phyloP scores from a whole-genome alignment of 768 basidiomycete species.

The Rhizopogon vinicolor region DNA sequence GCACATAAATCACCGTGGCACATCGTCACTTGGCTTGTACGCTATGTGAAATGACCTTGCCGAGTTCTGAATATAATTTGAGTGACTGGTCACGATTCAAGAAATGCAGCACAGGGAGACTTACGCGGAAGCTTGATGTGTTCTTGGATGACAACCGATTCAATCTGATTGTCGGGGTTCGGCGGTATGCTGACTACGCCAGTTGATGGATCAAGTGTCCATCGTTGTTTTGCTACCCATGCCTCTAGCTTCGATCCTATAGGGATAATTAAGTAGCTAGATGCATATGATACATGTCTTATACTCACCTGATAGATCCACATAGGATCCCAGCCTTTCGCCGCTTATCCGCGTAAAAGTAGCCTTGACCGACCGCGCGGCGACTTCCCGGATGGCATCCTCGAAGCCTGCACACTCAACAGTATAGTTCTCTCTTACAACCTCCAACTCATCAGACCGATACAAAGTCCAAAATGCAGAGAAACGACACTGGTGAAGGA shows the following conservation, averaged over 20 bases:
- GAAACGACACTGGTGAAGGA: slow-evolving; percentile 83
- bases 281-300: background rate
- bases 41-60: slow-evolving; percentile 73
- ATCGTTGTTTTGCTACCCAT: slow-evolving; percentile 63
- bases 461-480: slow-evolving; percentile 81
- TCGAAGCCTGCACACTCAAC: slow-evolving; percentile 82
- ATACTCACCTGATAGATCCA: slow-evolving; percentile 57
- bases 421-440: slow-evolving; percentile 82
- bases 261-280: background rate
- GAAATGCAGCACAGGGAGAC: slow-evolving; percentile 23
- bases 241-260: slow-evolving; percentile 53
- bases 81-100: background rate
- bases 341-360: slow-evolving; percentile 72
- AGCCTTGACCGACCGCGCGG: slow-evolving; percentile 69
- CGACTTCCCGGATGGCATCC: slow-evolving; percentile 75
- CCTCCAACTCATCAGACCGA: slow-evolving; percentile 62
- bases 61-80: slow-evolving; percentile 48
- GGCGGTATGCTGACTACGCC: slow-evolving; percentile 66
- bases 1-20: background rate
- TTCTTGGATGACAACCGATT: slow-evolving; percentile 82
- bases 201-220: slow-evolving; percentile 51
- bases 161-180: slow-evolving; percentile 86
- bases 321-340: slow-evolving; percentile 64
- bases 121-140: slow-evolving; percentile 75
- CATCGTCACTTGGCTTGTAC: slow-evolving; percentile 43